Evolutionary conservation across 2,329 filamentous ascomycete genomes (phyloP).

Genomic region (Hysterium pulicare): DNA sequence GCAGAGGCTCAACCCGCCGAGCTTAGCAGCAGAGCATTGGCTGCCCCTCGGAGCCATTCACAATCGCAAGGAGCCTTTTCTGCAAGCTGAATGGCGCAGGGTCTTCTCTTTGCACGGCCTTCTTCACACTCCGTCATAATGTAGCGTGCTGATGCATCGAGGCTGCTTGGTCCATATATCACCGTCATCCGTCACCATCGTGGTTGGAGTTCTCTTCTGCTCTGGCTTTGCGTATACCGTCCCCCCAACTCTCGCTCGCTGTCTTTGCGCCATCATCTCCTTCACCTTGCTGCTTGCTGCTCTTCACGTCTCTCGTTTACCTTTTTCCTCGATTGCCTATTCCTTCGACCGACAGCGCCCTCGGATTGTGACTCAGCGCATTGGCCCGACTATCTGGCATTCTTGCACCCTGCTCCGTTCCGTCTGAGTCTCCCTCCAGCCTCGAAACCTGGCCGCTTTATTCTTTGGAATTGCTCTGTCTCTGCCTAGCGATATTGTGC

Average conservation of each 20-base stretch:
- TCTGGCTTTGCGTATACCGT: background rate
- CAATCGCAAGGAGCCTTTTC: conserved; percentile 15
- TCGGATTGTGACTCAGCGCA: conserved; percentile 35
- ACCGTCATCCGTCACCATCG: background rate
- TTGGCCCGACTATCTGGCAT: conserved; percentile 31
- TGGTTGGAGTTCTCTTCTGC: conserved; percentile 3
- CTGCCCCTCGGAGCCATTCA: conserved; percentile 18
- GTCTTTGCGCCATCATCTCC: conserved; percentile 2
- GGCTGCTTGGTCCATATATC: conserved; percentile 1
- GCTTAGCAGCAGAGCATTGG: conserved; percentile 24
- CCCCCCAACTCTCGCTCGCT: conserved; percentile 6
- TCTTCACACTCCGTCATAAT: conserved; percentile 12
- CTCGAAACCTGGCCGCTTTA: conserved; percentile 14
- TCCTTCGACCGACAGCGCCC: conserved; percentile 19
- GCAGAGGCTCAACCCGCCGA: conserved; percentile 17
- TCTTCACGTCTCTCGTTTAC: conserved; percentile 20
- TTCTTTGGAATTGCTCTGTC: conserved; percentile 18
- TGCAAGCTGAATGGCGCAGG: conserved; percentile 15
- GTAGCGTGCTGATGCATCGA: conserved; percentile 1
- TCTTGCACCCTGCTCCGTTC: conserved; percentile 27
- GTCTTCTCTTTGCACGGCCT: conserved; percentile 19
- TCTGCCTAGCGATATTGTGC: too few relatives aligned
- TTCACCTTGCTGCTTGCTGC: conserved; percentile 8
- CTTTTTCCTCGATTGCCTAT: conserved; percentile 14
- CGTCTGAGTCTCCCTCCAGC: conserved; percentile 12